These are phyloP conservation scores for Salix brachista DNA, from an alignment of 345 rosid genomes.

Conservation along the genomic window DNA sequence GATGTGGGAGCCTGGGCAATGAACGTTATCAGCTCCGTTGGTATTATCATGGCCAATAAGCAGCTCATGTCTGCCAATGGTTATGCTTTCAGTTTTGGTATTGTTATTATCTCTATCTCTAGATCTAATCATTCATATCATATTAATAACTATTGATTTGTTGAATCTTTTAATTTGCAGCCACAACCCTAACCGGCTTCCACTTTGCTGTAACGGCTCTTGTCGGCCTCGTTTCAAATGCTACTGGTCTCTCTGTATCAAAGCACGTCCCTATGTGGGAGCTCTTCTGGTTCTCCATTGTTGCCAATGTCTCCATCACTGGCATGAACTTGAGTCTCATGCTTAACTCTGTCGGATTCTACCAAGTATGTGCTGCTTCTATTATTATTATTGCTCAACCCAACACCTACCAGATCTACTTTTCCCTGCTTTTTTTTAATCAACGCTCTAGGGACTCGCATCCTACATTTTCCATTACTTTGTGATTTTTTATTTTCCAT, in stretches of 20 bases:
- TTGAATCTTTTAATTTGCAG: conserved; percentile 26
- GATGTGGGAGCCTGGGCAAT: conserved; percentile 94
- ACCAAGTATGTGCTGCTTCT: conserved; percentile 42
- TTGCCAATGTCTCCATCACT: conserved; percentile 78
- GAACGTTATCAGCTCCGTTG: conserved; percentile 89
- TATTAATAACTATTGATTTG: not conserved
- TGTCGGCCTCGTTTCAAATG: conserved; percentile 84
- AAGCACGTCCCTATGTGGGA: conserved; percentile 92
- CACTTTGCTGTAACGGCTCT: conserved; percentile 83
- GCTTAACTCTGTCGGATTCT: conserved; percentile 95
- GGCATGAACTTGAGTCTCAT: conserved; percentile 93
- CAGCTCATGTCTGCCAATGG: conserved; percentile 87
- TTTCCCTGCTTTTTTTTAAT: not conserved
- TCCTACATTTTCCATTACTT: not conserved
- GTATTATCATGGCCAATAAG: conserved; percentile 95
- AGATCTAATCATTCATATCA: not conserved
- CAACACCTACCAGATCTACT: not conserved
- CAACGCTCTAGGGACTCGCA: not conserved
- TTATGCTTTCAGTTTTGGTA: conserved; percentile 79
- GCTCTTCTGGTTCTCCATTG: conserved; percentile 88
- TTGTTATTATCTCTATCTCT: not conserved
- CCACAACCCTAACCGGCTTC: conserved; percentile 87
- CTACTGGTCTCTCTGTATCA: conserved; percentile 66
- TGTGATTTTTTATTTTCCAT: not conserved
- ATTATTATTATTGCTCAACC: not conserved